Evolutionary conservation across 495 filamentous ascomycete genomes (phyloP).

Genomic region (Daldinia concentrica): DNA sequence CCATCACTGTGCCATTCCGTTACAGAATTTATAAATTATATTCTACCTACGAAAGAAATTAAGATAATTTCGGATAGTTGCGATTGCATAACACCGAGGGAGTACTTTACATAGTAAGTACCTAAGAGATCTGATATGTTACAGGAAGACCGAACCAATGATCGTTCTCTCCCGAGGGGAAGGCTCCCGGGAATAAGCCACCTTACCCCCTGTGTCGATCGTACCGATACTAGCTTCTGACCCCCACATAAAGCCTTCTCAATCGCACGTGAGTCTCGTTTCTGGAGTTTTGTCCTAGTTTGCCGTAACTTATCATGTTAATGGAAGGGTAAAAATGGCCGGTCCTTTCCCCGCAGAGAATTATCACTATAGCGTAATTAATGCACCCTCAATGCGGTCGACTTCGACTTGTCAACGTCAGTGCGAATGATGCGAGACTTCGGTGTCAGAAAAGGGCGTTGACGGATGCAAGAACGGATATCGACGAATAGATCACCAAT

Average conservation of each 20-base stretch:
- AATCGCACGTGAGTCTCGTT: slow-evolving; percentile 31
- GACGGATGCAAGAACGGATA: slow-evolving; percentile 1
- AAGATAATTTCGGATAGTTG: background rate
- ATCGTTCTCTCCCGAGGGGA: slow-evolving; percentile 24
- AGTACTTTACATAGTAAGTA: background rate
- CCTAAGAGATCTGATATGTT: slow-evolving; percentile 16
- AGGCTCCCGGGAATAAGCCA: slow-evolving; percentile 36
- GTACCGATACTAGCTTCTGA: slow-evolving; percentile 33
- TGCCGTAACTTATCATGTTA: slow-evolving; percentile 22
- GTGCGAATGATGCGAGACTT: slow-evolving; percentile 6
- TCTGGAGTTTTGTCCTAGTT: slow-evolving; percentile 17
- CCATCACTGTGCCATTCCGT: background rate
- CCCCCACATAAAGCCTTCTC: slow-evolving; percentile 26
- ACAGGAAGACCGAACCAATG: slow-evolving; percentile 18
- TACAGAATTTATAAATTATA: background rate
- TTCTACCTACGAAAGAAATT: background rate
- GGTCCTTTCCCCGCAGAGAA: slow-evolving; percentile 8
- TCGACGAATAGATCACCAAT: slow-evolving; percentile 30
- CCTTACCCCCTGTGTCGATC: slow-evolving; percentile 40
- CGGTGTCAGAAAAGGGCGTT: slow-evolving; percentile 15
- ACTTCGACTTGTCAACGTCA: background rate
- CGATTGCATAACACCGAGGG: slow-evolving; percentile 5
- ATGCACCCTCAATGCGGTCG: background rate
- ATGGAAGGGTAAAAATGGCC: slow-evolving; percentile 2
- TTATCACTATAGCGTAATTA: background rate